Percentiles rank a stretch among this genome's conserved stretches.
Conservation (phyloP, 2,329 filamentous ascomycete species). For the Pseudogymnoascus sp. region DNA sequence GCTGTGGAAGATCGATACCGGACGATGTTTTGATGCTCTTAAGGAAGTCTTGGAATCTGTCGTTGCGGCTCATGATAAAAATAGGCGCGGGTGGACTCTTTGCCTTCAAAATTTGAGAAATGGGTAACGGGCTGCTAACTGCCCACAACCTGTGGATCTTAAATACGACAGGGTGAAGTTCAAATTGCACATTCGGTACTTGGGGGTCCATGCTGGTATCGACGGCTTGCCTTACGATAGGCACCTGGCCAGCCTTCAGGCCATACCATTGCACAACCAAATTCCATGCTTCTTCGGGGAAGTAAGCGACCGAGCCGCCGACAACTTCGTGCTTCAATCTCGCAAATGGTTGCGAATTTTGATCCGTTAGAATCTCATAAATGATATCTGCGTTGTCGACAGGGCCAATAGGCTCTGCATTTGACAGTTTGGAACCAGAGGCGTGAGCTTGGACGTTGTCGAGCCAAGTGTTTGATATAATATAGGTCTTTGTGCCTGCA, state of each 20-base stretch:
- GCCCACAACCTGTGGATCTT: constrained; percentile 73
- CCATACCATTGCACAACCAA: constrained; percentile 78
- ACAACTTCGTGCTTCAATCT: constrained; percentile 63
- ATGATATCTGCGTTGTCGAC: constrained; percentile 84
- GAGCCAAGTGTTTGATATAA: constrained; percentile 77
- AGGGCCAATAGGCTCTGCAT: constrained; percentile 59
- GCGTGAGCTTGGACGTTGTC: constrained; percentile 61
- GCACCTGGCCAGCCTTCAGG: constrained; percentile 56
- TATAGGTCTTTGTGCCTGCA: constrained; percentile 52
- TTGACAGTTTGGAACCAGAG: constrained; percentile 47
- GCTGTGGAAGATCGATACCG: constrained; percentile 60
- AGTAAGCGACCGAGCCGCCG: constrained; percentile 65
- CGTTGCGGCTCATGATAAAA: constrained; percentile 63
- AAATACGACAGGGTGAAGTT: constrained; percentile 78
- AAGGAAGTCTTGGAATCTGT: constrained; percentile 67
- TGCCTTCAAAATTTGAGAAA: constrained; percentile 53
- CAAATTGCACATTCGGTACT: constrained; percentile 66
- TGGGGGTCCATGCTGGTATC: constrained; percentile 58
- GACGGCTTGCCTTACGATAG: constrained; percentile 70
- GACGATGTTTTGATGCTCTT: constrained; percentile 62
- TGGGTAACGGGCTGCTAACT: constrained; percentile 46
- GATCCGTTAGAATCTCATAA: constrained; percentile 48
- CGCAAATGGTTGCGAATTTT: constrained; percentile 52
- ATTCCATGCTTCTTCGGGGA: constrained; percentile 76
- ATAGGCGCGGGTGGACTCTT: constrained; percentile 53